Evolutionary conservation across 208 protist genomes (phyloP).

Genomic region (Naegleria gruberi): DNA sequence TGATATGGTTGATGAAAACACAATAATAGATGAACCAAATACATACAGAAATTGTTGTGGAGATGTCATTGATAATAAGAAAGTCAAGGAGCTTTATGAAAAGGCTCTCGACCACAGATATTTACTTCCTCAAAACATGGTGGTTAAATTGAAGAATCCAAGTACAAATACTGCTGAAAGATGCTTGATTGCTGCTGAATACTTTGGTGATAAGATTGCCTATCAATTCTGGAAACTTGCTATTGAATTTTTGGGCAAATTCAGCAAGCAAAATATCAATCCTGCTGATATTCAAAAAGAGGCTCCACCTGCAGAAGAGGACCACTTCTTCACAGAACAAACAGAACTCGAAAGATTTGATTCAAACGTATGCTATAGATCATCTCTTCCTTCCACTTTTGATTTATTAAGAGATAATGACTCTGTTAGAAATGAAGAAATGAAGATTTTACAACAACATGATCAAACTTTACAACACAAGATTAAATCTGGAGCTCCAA

Average conservation of each 20-base stretch:
- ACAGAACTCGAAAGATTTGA: background rate
- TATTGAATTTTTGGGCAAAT: background rate
- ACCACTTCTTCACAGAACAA: background rate
- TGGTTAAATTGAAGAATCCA: background rate
- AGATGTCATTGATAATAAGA: background rate
- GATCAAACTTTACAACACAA: background rate
- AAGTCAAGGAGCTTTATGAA: background rate
- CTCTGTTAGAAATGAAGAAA: background rate
- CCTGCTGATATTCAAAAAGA: background rate
- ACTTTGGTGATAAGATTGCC: background rate
- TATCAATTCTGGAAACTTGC: slow-evolving; percentile 6
- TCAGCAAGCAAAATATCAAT: background rate
- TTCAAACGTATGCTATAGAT: background rate
- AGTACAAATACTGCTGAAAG: background rate
- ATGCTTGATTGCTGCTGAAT: background rate
- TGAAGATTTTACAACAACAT: background rate
- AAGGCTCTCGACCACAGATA: background rate
- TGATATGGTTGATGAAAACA: background rate
- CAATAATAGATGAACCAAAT: background rate
- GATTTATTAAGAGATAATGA: slow-evolving; percentile 12
- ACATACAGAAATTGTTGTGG: background rate
- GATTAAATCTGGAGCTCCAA: background rate
- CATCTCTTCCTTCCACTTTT: background rate
- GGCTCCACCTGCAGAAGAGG: background rate
- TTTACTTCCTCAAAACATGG: background rate